Conservation (phyloP, 306 rosid species). For the Begonia fuchsioides region DNA sequence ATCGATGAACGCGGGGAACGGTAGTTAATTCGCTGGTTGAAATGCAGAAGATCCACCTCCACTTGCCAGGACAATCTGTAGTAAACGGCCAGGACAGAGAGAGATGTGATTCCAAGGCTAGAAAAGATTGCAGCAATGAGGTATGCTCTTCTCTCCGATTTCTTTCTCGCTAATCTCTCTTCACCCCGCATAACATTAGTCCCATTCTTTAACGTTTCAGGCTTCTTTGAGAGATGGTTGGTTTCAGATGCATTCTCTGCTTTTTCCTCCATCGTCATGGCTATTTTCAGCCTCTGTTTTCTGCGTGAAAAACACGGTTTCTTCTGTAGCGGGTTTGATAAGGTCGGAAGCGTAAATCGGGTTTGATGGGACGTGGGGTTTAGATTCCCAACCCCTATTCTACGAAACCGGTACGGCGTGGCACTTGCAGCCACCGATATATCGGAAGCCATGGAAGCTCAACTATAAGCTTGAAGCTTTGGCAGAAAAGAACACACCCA, state of each 20-base stretch:
- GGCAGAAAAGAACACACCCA: no score
- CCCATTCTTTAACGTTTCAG: not conserved
- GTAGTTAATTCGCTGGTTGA: not conserved
- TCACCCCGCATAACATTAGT: slow-evolving; percentile 5
- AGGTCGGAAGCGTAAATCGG: not conserved
- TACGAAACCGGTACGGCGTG: slow-evolving; percentile 3
- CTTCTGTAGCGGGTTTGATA: not conserved
- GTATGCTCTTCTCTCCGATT: slow-evolving; percentile 41
- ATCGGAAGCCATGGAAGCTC: slow-evolving; percentile 18
- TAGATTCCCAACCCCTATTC: not conserved
- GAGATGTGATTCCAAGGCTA: slow-evolving; percentile 58
- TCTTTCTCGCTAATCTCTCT: slow-evolving; percentile 42
- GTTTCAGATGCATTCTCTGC: slow-evolving; percentile 4
- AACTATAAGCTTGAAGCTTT: not conserved
- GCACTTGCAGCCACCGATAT: slow-evolving; percentile 10
- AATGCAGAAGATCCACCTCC: slow-evolving; percentile 26
- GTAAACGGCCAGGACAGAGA: slow-evolving; percentile 62
- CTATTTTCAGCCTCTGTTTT: slow-evolving; percentile 10
- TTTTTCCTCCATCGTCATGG: slow-evolving; percentile 6
- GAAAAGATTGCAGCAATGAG: slow-evolving; percentile 65
- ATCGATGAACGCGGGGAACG: not conserved
- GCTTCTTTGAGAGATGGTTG: not conserved
- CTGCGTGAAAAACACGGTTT: not conserved
- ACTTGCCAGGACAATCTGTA: slow-evolving; percentile 69
- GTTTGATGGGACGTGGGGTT: slow-evolving; percentile 6